These are phyloP conservation scores for Backusella luteola DNA, from an alignment of 192 early-diverging fungal species.

Conservation along the genomic window DNA sequence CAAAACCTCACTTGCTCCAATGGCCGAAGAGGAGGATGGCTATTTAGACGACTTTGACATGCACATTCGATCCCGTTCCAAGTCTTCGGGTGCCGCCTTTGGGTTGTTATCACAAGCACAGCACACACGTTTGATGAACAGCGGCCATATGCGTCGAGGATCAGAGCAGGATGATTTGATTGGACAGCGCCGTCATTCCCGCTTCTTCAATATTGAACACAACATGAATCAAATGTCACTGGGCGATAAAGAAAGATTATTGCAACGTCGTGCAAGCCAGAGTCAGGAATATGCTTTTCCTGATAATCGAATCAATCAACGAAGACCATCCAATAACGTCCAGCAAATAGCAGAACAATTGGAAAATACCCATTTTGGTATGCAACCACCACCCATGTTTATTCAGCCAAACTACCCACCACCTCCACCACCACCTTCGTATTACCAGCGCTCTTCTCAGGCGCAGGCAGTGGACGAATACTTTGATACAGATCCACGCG, in stretches of 20 bases:
- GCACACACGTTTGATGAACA: slow-evolving; percentile 35
- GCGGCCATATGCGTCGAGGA: slow-evolving; percentile 39
- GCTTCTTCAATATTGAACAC: slow-evolving; percentile 14
- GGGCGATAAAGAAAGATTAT: slow-evolving; percentile 45
- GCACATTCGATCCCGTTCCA: slow-evolving; percentile 54
- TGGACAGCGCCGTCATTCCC: slow-evolving; percentile 15
- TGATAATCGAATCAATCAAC: not conserved
- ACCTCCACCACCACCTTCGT: not conserved
- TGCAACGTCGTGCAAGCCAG: slow-evolving; percentile 62
- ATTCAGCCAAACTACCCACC: slow-evolving; percentile 11
- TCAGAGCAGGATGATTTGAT: slow-evolving; percentile 46
- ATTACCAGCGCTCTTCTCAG: not conserved
- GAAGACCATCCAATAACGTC: slow-evolving; percentile 42
- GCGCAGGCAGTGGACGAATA: slow-evolving; percentile 26
- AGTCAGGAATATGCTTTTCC: slow-evolving; percentile 34
- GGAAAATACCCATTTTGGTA: slow-evolving; percentile 18
- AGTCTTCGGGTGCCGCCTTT: slow-evolving; percentile 68
- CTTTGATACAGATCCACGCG: slow-evolving; percentile 36
- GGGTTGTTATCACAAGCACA: slow-evolving; percentile 54
- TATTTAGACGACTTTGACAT: slow-evolving; percentile 39
- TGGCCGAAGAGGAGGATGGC: slow-evolving; percentile 42
- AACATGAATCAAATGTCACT: slow-evolving; percentile 22
- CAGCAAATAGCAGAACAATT: slow-evolving; percentile 54
- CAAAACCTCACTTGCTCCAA: slow-evolving; percentile 42
- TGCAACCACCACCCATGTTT: slow-evolving; percentile 11